Conservation (phyloP, 2,329 filamentous ascomycete genomes). For the Beauveria australis region DNA sequence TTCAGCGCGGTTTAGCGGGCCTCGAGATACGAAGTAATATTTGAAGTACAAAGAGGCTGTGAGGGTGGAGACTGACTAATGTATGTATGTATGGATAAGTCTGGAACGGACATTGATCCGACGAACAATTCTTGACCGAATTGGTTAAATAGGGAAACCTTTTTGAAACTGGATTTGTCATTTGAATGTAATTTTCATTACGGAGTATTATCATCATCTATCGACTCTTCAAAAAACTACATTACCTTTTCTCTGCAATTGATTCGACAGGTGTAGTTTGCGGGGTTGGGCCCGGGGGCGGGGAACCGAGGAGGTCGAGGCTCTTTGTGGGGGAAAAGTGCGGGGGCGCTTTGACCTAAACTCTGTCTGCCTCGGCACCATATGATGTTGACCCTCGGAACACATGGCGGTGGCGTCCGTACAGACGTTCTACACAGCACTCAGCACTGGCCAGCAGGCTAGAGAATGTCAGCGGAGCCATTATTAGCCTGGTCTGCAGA, state of each 20-base stretch:
- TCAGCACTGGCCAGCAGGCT: no score
- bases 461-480: no score
- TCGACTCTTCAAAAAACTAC: not conserved
- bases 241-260: not conserved
- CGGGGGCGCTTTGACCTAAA: conserved; percentile 3
- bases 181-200: not conserved
- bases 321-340: conserved; percentile 7
- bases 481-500: no score
- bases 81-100: no score
- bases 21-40: no score
- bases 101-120: no score
- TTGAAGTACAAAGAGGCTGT: no score
- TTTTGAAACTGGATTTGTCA: not conserved
- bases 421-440: not conserved
- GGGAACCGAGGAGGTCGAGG: not conserved
- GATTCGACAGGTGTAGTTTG: not conserved
- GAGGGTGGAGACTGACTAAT: no score
- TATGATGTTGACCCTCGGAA: not conserved
- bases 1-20: no score
- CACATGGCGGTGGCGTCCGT: conserved; percentile 5
- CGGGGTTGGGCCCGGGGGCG: not conserved
- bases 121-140: no score
- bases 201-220: not conserved
- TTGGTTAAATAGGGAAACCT: no score
- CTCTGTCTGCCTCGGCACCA: conserved; percentile 1